Base-by-base conservation (phyloP, 768 basidiomycete species). In the Naematelia encephala region DNA sequence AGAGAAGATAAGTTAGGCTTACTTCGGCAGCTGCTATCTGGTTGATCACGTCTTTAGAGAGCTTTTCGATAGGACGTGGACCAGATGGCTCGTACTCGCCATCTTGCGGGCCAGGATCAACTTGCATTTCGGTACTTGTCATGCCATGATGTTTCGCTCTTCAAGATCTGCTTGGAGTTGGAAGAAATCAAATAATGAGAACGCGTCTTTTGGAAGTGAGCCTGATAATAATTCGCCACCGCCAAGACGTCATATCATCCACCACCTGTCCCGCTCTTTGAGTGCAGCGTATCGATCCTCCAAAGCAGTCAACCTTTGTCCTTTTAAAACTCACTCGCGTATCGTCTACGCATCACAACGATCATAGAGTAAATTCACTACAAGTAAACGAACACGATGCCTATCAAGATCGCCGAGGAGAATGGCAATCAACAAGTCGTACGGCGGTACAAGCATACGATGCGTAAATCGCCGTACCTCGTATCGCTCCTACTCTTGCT, bases 21-120 rank as follows among this genome's bases (percentile, higher is more conserved):
- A 81, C 82, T 76, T 84, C 83, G 27, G 82, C 82, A 0, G 83
- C 83, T 11, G 92, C 92, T 64, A 97, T 97, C 43, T 88, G 83
- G 70, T 94, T 94, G 53, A 97, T 89, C 49, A 93, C 84, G 1
- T 87, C 84, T 65, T 93, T 86, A 19, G 87, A 84, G 1, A 94
- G 83, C 22, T 86, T 84, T 50, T 82, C 82, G 58, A 96, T 96
- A 4, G 79, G 77, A 42, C 62, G 71, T 2, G 80, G 78, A 3
- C 68, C 66, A 13, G 45, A 28, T 3, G 69, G 69, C 45, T 60
- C 64, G 45, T 49, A 60, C 11, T 56, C 53, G 19, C 51, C 63
- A 13, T 11, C 46, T 11, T 51, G 25, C 4, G 55, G 22, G 21
- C 30, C 46, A 11, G 12, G 21, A 4, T 58, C 50, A 1, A 55